A percentile compares a stretch with the other conserved stretches of the same genome.
These are phyloP conservation scores for Alloteropsis angusta DNA, from an alignment of 202 grass and related monocot species.

Conservation along the genomic window DNA sequence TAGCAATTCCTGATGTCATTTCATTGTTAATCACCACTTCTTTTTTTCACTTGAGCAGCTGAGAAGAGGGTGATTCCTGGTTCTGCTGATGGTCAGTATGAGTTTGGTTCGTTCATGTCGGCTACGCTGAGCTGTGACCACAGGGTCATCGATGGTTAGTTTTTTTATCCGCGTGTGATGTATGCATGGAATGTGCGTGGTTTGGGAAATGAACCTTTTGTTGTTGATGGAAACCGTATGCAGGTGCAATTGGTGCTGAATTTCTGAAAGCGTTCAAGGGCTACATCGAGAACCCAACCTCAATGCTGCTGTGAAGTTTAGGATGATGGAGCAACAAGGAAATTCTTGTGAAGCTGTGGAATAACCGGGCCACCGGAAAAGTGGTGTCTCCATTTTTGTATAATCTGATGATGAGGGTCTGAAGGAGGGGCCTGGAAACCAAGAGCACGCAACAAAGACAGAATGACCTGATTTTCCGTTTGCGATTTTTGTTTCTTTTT, in stretches of 20 bases:
- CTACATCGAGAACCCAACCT: slow-evolving; percentile 84
- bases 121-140: slow-evolving; percentile 93
- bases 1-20: background rate
- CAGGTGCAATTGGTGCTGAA: slow-evolving; percentile 87
- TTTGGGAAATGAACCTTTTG: background rate
- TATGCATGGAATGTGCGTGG: background rate
- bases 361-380: slow-evolving; percentile 8
- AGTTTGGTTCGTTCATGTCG: slow-evolving; percentile 90
- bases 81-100: slow-evolving; percentile 45
- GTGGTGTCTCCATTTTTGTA: slow-evolving; percentile 18
- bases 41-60: slow-evolving; percentile 42
- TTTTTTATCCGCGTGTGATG: background rate
- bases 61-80: slow-evolving; percentile 92
- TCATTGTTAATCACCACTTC: background rate
- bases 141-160: slow-evolving; percentile 85
- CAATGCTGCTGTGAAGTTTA: slow-evolving; percentile 63
- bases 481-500: background rate
- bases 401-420: background rate
- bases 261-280: slow-evolving; percentile 89
- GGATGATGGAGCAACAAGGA: background rate
- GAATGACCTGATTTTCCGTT: slow-evolving; percentile 4
- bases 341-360: slow-evolving; percentile 20
- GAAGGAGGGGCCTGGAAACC: background rate
- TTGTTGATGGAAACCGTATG: background rate
- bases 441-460: slow-evolving; percentile 16